phyloP scores from a whole-genome alignment of 2,329 filamentous ascomycete species.

The Fusarium zealandicum region DNA sequence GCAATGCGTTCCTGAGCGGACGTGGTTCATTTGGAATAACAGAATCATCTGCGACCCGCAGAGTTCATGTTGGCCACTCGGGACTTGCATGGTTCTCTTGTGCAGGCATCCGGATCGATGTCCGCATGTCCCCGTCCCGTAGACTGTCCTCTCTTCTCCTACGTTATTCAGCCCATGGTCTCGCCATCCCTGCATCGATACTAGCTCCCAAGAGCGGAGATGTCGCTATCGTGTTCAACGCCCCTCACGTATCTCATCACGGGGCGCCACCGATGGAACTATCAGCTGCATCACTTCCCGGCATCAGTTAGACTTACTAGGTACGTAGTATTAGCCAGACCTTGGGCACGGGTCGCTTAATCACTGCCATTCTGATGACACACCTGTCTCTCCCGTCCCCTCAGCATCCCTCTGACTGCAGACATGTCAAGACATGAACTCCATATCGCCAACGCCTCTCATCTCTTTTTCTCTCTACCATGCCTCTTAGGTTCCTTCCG shows the following conservation, averaged over 20 bases:
- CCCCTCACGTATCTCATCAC: slow-evolving; percentile 26
- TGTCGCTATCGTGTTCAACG: neutral
- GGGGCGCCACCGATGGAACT: slow-evolving; percentile 23
- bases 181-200: slow-evolving; percentile 18
- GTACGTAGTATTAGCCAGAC: too few species aligned
- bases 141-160: slow-evolving; percentile 6
- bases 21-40: neutral
- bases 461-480: neutral
- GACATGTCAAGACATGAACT: neutral
- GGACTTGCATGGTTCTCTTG: slow-evolving; percentile 5
- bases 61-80: slow-evolving; percentile 7
- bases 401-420: slow-evolving; percentile 1
- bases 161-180: neutral
- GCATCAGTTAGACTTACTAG: slow-evolving; percentile 33
- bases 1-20: neutral
- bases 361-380: slow-evolving; percentile 9
- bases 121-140: slow-evolving; percentile 16
- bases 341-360: slow-evolving; percentile 13
- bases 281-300: slow-evolving; percentile 27
- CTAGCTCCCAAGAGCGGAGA: slow-evolving; percentile 6
- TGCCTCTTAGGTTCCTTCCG: neutral
- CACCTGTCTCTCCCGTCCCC: slow-evolving; percentile 23
- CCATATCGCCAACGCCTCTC: too few species aligned
- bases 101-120: slow-evolving; percentile 5
- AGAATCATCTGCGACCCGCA: slow-evolving; percentile 1